Percentiles rank a stretch among this genome's conserved stretches.
Evolutionary conservation across 2,329 filamentous ascomycete genomes (phyloP).

Genomic region (Claviceps capensis): DNA sequence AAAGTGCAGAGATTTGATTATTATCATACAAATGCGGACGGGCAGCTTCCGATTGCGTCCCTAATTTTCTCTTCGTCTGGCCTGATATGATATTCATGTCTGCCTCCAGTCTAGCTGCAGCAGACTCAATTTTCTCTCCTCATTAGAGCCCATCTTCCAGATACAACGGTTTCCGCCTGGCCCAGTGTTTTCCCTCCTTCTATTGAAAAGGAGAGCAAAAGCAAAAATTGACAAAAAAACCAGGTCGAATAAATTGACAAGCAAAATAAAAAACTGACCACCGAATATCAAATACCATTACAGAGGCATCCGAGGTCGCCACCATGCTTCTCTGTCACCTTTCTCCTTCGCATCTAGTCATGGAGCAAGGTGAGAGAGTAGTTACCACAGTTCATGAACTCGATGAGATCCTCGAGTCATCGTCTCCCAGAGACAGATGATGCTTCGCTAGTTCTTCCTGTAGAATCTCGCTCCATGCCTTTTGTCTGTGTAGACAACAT

Average conservation of each 20-base stretch:
- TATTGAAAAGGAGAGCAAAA: neutral
- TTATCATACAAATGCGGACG: constrained; percentile 9
- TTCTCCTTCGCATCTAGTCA: constrained; percentile 2
- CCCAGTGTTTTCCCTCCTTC: neutral
- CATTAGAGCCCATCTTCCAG: neutral
- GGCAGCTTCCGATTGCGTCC: neutral
- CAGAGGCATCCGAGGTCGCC: neutral
- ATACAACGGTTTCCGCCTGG: neutral
- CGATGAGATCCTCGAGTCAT: constrained; percentile 13
- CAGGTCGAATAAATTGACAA: too few relatives aligned
- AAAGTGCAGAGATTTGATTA: constrained; percentile 1
- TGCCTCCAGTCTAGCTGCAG: constrained; percentile 5
- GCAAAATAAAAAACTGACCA: neutral
- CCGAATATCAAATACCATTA: neutral
- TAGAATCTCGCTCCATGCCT: neutral
- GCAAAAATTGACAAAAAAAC: too few relatives aligned
- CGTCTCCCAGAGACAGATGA: neutral
- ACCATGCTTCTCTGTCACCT: neutral
- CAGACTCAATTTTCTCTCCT: neutral
- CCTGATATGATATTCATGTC: neutral
- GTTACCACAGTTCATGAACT: constrained; percentile 9
- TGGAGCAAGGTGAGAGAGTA: neutral
- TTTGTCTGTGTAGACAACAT: neutral
- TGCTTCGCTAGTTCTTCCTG: neutral
- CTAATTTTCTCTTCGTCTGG: constrained; percentile 3